Percentiles rank a stretch among this genome's conserved stretches.
Evolutionary conservation across 2,329 filamentous ascomycete genomes (phyloP).

Genomic region (Purpureocillium takamizusanense): DNA sequence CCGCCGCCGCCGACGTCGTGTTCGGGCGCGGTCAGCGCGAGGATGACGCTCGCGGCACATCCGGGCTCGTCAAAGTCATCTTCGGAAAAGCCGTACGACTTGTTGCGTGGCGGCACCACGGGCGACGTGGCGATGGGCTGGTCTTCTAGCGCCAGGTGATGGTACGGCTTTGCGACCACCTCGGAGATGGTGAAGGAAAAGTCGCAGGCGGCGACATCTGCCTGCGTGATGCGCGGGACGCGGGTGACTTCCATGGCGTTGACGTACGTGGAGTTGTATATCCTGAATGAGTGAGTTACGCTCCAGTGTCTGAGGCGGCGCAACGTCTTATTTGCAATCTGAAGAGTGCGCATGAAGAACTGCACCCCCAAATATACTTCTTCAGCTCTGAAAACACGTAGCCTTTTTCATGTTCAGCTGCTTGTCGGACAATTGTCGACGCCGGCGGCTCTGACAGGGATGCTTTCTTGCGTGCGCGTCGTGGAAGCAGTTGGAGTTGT

Average conservation of each 20-base stretch:
- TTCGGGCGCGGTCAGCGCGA: background rate
- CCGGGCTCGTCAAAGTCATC: conserved; percentile 2
- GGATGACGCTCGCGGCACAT: background rate
- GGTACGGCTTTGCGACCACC: conserved; percentile 7
- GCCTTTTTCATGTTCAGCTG: too few species aligned
- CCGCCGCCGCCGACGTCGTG: background rate
- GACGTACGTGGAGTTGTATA: too few species aligned
- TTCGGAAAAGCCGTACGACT: conserved; percentile 4
- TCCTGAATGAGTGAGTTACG: too few species aligned
- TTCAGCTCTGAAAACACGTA: too few species aligned
- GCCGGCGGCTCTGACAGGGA: too few species aligned
- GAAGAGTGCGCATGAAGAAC: too few species aligned
- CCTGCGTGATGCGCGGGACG: conserved; percentile 2
- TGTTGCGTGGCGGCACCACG: background rate
- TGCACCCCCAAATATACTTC: too few species aligned
- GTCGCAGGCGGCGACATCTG: conserved; percentile 6
- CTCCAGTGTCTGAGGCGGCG: too few species aligned
- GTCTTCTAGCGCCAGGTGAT: conserved; percentile 3
- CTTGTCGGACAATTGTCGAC: too few species aligned
- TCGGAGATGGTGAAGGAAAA: conserved; percentile 8
- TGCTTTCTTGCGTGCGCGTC: too few species aligned
- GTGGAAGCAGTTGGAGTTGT: too few species aligned
- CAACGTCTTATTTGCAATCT: too few species aligned
- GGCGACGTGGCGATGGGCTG: conserved; percentile 3
- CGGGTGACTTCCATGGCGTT: conserved; percentile 4